Evolutionary conservation across 352 stramenopile species (phyloP).

Genomic region (Pythium coloratum): DNA sequence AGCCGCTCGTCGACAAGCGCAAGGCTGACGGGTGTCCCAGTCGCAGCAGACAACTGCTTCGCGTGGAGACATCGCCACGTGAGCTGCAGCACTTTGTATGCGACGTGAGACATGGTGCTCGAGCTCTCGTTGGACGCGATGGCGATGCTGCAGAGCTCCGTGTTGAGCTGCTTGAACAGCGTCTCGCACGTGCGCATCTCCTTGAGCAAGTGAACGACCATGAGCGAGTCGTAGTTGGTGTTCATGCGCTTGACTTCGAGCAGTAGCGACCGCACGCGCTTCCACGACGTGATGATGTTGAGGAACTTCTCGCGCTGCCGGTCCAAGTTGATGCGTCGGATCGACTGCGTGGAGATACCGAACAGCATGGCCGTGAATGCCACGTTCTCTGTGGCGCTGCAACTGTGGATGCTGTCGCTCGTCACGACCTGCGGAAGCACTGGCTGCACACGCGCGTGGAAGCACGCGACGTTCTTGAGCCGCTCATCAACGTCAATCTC

Average conservation of each 20-base stretch:
- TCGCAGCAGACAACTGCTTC: constrained; percentile 12
- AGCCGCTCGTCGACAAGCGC: constrained; percentile 65
- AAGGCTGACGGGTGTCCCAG: constrained; percentile 33
- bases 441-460: constrained; percentile 66
- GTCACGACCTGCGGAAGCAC: constrained; percentile 65
- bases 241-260: constrained; percentile 70
- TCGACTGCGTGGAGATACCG: constrained; percentile 41
- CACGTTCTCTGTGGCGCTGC: constrained; percentile 67
- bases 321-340: constrained; percentile 35
- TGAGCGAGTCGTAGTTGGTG: constrained; percentile 70
- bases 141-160: constrained; percentile 56
- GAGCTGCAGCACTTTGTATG: constrained; percentile 64
- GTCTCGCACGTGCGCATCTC: constrained; percentile 79
- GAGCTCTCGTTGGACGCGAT: constrained; percentile 76
- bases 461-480: constrained; percentile 67
- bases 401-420: constrained; percentile 67
- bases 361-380: constrained; percentile 83
- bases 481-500: constrained; percentile 74
- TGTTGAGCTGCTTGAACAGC: constrained; percentile 75
- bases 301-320: constrained; percentile 38
- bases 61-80: constrained; percentile 64
- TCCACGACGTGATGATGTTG: constrained; percentile 64
- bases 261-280: constrained; percentile 61
- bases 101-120: constrained; percentile 60
- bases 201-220: constrained; percentile 75